These are phyloP conservation scores for Cutaneotrichosporon sp. DNA, from an alignment of 1,284 basidiomycete species.

Conservation along the genomic window DNA sequence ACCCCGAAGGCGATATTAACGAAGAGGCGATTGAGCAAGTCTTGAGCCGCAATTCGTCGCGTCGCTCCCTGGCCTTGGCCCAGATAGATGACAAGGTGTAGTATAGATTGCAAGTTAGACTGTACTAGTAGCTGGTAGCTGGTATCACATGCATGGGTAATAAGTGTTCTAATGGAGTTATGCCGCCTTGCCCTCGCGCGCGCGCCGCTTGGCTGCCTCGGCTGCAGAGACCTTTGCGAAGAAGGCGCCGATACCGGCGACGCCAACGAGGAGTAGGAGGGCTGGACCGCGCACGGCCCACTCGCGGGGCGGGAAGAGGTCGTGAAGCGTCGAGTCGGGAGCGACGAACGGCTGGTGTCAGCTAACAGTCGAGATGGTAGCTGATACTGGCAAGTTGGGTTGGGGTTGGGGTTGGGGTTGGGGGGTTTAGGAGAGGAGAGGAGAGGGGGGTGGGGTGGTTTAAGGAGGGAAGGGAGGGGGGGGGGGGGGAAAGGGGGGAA, in stretches of 20 bases:
- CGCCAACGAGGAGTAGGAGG: conserved; percentile 72
- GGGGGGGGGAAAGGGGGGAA: too few species aligned
- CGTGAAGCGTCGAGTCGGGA: conserved; percentile 67
- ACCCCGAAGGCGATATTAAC: conserved; percentile 21
- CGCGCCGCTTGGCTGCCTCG: conserved; percentile 61
- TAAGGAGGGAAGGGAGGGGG: background rate
- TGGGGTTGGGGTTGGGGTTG: too few species aligned
- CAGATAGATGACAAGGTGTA: background rate
- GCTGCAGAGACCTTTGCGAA: conserved; percentile 71
- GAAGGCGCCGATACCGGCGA: conserved; percentile 74
- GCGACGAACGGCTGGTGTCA: conserved; percentile 76
- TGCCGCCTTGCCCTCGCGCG: conserved; percentile 42
- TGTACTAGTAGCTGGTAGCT: background rate
- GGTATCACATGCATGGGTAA: background rate
- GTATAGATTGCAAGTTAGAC: background rate
- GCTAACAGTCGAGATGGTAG: background rate
- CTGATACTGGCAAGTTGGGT: too few species aligned
- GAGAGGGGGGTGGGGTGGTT: background rate
- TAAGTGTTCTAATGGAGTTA: conserved; percentile 14
- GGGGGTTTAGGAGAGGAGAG: background rate
- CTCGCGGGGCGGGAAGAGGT: conserved; percentile 77
- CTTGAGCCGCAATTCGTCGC: background rate
- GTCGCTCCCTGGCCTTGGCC: background rate
- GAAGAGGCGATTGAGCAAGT: conserved; percentile 15
- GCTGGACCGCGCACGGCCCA: conserved; percentile 87